A percentile compares a stretch with the other conserved stretches of the same genome.
phyloP scores from a whole-genome alignment of 2,329 filamentous ascomycete species.

The Davidsoniella neocaledoniae region DNA sequence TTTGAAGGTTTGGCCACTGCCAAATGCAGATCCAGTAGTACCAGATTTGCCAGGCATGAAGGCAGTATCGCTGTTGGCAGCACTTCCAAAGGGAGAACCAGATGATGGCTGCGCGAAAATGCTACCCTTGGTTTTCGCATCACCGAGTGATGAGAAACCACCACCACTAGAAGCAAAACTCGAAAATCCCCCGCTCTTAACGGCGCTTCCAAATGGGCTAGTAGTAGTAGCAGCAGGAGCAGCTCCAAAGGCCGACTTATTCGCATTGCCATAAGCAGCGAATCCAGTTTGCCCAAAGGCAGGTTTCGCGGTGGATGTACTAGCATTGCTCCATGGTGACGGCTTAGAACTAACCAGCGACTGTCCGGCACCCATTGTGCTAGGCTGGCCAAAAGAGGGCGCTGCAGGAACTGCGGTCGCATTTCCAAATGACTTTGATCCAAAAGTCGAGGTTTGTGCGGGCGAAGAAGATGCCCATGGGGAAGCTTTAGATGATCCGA shows the following conservation, averaged over 20 bases:
- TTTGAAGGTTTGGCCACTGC: conserved; percentile 38
- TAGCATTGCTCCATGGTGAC: conserved; percentile 1
- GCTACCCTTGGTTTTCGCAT: conserved; percentile 9
- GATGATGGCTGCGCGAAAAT: conserved; percentile 18
- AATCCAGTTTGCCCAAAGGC: conserved; percentile 27
- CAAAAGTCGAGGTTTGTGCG: conserved; percentile 25
- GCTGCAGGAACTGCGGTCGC: conserved; percentile 20
- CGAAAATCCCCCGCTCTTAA: conserved; percentile 32
- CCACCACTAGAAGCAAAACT: conserved; percentile 31
- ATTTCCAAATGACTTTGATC: conserved; percentile 28
- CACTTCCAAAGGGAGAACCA: conserved; percentile 16
- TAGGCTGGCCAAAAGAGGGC: conserved; percentile 33
- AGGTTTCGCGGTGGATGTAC: conserved; percentile 18
- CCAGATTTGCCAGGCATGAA: conserved; percentile 16
- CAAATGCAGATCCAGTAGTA: conserved; percentile 22
- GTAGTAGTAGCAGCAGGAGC: conserved; percentile 15
- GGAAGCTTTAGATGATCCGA: conserved; percentile 16
- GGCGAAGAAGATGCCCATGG: conserved; percentile 27
- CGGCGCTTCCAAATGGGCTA: conserved; percentile 13
- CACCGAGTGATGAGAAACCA: conserved; percentile 36
- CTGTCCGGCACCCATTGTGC: conserved; percentile 22
- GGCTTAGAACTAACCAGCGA: background rate
- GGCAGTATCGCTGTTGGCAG: conserved; percentile 17
- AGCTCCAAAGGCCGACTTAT: conserved; percentile 9
- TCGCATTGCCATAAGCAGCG: conserved; percentile 33